Evolutionary conservation across 1,139 yeast species (phyloP), one percentile per base, ranked within the genome.

Genomic region (Hyphopichia khmerensis): DNA sequence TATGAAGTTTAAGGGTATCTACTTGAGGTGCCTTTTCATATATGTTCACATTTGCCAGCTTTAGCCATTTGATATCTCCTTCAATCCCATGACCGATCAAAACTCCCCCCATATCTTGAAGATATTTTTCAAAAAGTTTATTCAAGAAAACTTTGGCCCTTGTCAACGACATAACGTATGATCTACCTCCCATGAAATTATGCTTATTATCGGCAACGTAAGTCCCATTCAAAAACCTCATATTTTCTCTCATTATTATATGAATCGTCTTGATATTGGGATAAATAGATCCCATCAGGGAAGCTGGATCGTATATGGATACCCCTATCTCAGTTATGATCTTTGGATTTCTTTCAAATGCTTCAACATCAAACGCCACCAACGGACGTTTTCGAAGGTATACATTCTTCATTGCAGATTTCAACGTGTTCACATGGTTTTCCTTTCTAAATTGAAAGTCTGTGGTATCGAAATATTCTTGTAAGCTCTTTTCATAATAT

Each of bases 31-130:
- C 43, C 10, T 59, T 49, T 0, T 47, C 43, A 0, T 82, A 79
- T 19, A 83, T 55, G 0, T 58, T 43, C 14, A 84, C 69, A 2
- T 82, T 82, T 33, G 80, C 48, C 10, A 62, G 52, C 30, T 57
- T 51, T 23, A 87, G 64, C 79, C 84, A 79, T 31, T 59, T 62
- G 29, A 86, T 47, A 55, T 88, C 96, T 5, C 84, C 84, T 13
- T 56, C 54, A 6, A 86, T 69, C 42, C 76, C 76, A 57, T 88
- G 96, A 1, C 95, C 96, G 11, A 87, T 87, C 39, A 87, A 64
- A 0, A 77, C 57, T 6, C 65, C 57, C 3, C 52, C 39, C 21
- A 46, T 40, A 2, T 44, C 43, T 40, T 42, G 47, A 43, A 77
- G 65, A 49, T 79, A 75, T 44, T 67, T 65, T 19, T 72, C 59